phyloP scores from a whole-genome alignment of 2,329 filamentous ascomycete genomes.

The Stemphylium vesicarium region DNA sequence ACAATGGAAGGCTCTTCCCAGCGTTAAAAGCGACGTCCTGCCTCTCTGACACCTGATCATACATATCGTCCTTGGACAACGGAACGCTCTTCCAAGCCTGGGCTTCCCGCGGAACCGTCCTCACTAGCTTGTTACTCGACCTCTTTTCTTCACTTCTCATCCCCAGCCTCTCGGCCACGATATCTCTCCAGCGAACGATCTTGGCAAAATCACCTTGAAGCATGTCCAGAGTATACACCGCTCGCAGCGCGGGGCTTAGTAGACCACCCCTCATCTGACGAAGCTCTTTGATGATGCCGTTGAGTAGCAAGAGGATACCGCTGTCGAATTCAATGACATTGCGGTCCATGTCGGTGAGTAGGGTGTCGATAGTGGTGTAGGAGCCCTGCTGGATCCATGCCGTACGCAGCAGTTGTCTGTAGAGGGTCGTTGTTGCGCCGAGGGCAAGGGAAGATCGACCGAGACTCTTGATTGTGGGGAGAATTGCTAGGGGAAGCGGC shows the following conservation, averaged over 20 bases:
- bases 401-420: conserved; percentile 69
- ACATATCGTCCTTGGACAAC: background rate
- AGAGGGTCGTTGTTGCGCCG: conserved; percentile 72
- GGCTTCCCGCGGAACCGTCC: background rate
- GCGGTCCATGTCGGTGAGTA: conserved; percentile 70
- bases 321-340: conserved; percentile 65
- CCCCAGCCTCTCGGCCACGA: conserved; percentile 39
- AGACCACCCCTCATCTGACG: conserved; percentile 28
- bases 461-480: conserved; percentile 71
- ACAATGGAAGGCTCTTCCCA: background rate
- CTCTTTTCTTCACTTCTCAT: conserved; percentile 9
- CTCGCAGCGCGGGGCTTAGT: conserved; percentile 34
- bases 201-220: conserved; percentile 39
- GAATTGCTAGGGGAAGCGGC: conserved; percentile 63
- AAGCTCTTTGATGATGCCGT: conserved; percentile 41
- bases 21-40: background rate
- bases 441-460: conserved; percentile 75
- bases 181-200: conserved; percentile 39
- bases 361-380: conserved; percentile 59
- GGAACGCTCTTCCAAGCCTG: background rate
- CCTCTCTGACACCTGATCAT: background rate
- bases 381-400: conserved; percentile 69
- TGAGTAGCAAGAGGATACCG: conserved; percentile 52
- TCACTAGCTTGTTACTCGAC: background rate
- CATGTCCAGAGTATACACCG: conserved; percentile 47